Evolutionary conservation across 306 rosid species (phyloP), one percentile per base, ranked within the genome.

Genomic region (Macrotyloma uniflorum): DNA sequence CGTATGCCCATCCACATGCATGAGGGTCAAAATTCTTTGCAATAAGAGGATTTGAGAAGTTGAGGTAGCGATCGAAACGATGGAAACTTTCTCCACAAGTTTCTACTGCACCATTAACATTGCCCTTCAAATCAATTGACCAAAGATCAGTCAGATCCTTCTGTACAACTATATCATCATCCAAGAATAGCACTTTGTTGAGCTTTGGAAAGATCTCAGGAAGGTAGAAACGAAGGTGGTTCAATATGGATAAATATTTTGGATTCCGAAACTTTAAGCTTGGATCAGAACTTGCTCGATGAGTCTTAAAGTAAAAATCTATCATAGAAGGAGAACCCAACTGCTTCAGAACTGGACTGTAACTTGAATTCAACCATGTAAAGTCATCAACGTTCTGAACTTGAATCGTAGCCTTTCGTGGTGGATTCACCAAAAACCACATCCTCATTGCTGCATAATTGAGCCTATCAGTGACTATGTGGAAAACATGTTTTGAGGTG

Each of bases 1-100:
- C 99, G 72, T 92, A 95, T 30, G 98, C 98, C 98, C 99, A 95
- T 73, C 99, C 98, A 86, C 99, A 95, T 57, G 99, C 98, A 77
- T 5, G 94, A 2, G 99, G 90, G 65, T 95, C 91, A 76, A 95
- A 95, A 51, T 88, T 91, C 85, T 85, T 91, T 18, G 96, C 83
- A 40, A 95, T 85, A 49, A 86, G 89, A 77, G 98, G 98, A 82
- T 95, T 89, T 67, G 99, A 92, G 80, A 95, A 95, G 87, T 95
- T 95, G 84, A 95, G 97, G 82, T 95, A 95, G 59, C 93, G 86
- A 80, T 95, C 96, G 78, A 88, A 95, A 57, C 98, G 97, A 85
- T 95, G 98, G 73, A 95, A 95, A 84, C 83, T 89, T 87, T 91
- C 97, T 80, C 89, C 88, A 85, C 98, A 95, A 47, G 98, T 95